A percentile compares a stretch with the other conserved stretches of the same genome.
phyloP scores from a whole-genome alignment of 2,329 filamentous ascomycete genomes.

The Trichophyton verrucosum region DNA sequence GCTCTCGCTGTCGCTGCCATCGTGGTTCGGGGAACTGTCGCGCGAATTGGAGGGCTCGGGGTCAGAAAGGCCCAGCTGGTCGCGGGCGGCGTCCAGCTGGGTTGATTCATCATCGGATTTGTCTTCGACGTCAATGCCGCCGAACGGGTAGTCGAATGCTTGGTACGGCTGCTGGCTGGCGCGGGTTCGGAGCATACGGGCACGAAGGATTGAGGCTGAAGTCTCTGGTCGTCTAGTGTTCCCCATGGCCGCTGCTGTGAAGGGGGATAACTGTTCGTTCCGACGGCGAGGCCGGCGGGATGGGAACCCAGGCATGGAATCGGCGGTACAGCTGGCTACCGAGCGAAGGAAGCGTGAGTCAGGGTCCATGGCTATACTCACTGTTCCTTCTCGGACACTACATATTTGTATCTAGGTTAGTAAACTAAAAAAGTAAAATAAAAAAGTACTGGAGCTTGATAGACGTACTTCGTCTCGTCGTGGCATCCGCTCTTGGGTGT shows the following conservation, averaged over 20 bases:
- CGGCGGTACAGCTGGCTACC: conserved; percentile 27
- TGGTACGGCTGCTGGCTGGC: background rate
- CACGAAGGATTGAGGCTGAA: conserved; percentile 3
- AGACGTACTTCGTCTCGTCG: conserved; percentile 71
- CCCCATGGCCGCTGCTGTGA: background rate
- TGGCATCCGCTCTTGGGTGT: conserved; percentile 49
- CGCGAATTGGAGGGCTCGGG: background rate
- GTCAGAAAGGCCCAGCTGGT: background rate
- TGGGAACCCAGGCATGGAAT: background rate
- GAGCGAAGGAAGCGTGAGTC: conserved; percentile 64
- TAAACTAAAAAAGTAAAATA: conserved; percentile 17
- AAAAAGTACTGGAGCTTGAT: background rate
- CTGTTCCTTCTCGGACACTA: conserved; percentile 61
- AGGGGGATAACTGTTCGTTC: background rate
- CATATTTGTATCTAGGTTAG: background rate
- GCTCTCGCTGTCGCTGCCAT: background rate
- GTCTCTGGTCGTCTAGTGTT: background rate
- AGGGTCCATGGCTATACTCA: conserved; percentile 78
- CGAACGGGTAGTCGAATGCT: background rate
- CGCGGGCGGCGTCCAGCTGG: background rate
- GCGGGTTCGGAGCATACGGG: background rate
- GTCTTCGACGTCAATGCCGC: conserved; percentile 18
- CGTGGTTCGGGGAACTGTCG: background rate
- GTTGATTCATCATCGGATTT: conserved; percentile 27
- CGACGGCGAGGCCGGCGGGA: conserved; percentile 6